Evolutionary conservation across 495 filamentous ascomycete genomes (phyloP), one percentile per base, ranked within the genome.

Genomic region (Staphylotrichum longicolle): DNA sequence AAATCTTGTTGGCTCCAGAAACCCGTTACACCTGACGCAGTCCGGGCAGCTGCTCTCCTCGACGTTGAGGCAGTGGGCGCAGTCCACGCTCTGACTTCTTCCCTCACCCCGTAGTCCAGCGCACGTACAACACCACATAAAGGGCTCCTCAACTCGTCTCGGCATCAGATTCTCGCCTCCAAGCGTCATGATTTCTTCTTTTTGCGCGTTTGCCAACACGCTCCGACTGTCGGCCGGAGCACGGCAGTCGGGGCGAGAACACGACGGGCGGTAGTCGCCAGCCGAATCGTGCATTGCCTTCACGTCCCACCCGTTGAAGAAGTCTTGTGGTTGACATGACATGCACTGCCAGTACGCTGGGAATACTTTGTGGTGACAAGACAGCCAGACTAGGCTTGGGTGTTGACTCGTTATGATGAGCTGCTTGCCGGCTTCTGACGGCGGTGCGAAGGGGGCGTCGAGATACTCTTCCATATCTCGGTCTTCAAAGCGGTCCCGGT

Each of bases 101-200:
- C 32, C 33, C 2, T 20, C 41, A 15, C 40, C 1, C 5, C 42
- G 42, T 2, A 47, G 10, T 14, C 40, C 30, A 1, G 20, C 2
- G 42, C 42, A 57, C 4, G 9, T 1, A n/a, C 54, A 57, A 8
- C 54, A 57, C 54, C 54, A 47, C 54, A 47, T 46, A 5, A 46
- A 47, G 3, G 54, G 32, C 32, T 15, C 30, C 15, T 57, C 41
- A 6, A 47, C 11, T 14, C 54, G 40, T 12, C 41, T 47, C 1
- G 30, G 4, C 54, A 47, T 57, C 27, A 58, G 34, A 33, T 58
- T 48, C 44, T 58, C n/a, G 32, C 42, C 55, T 6, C 7, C 14
- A 5, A 41, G n/a, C 8, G 32, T 58, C 15, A 30, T 49, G 32
- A 58, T 49, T 7, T 6, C 27, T 7, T 58, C 55, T 35, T 58